phyloP scores from a whole-genome alignment of 2,329 filamentous ascomycete genomes.

The Colletotrichum falcatum region DNA sequence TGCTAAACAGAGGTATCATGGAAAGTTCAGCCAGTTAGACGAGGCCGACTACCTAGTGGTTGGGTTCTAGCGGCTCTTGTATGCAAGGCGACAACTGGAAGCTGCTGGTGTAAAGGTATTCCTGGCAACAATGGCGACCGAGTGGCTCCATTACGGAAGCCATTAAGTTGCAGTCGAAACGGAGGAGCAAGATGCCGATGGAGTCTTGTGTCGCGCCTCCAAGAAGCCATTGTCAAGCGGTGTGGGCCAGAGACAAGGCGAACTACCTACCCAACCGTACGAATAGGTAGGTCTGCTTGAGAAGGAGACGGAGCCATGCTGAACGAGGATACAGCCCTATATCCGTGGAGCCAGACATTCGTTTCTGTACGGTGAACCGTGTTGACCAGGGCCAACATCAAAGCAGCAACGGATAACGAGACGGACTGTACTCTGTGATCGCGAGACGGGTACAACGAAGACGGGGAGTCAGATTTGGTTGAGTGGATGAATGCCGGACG shows the following conservation, averaged over 20 bases:
- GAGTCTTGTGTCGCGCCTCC: neutral
- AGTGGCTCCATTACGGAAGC: slow-evolving; percentile 24
- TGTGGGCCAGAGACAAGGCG: neutral
- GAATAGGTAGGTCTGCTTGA: neutral
- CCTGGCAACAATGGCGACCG: slow-evolving; percentile 8
- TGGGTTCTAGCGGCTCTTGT: slow-evolving; percentile 21
- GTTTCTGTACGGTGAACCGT: neutral
- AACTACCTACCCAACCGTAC: too few species aligned
- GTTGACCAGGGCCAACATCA: neutral
- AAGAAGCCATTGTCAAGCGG: neutral
- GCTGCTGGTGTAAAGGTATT: slow-evolving; percentile 20
- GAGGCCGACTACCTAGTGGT: slow-evolving; percentile 23
- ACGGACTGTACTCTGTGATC: neutral
- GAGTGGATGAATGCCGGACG: neutral
- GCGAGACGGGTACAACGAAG: slow-evolving; percentile 1
- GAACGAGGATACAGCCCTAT: neutral
- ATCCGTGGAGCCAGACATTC: neutral
- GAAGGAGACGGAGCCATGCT: neutral
- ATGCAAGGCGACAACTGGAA: slow-evolving; percentile 19
- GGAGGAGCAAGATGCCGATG: slow-evolving; percentile 23
- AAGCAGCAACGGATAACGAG: slow-evolving; percentile 5
- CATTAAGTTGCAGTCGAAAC: slow-evolving; percentile 29
- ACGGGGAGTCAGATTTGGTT: slow-evolving; percentile 17
- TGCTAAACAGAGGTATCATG: slow-evolving; percentile 23
- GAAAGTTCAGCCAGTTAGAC: slow-evolving; percentile 13